phyloP scores from a whole-genome alignment of 805 yeast species.

The Aciculoconidium aculeatum region DNA sequence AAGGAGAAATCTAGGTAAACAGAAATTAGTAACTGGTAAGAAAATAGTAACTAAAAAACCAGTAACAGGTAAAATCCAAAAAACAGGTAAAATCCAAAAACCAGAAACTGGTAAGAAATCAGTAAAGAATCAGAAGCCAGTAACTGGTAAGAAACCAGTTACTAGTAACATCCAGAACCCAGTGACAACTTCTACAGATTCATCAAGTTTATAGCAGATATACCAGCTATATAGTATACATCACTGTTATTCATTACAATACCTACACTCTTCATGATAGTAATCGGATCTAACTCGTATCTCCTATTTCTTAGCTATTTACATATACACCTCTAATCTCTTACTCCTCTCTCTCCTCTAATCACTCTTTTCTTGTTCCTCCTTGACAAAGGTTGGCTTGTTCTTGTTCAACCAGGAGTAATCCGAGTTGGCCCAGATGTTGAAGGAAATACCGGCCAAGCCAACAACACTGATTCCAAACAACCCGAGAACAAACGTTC shows the following conservation, averaged over 20 bases:
- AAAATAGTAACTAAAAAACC: not conserved
- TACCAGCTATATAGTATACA: too few relatives aligned
- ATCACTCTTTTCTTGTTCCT: constrained; percentile 26
- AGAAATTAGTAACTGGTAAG: not conserved
- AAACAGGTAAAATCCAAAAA: too few relatives aligned
- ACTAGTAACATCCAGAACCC: not conserved
- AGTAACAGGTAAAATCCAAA: not conserved
- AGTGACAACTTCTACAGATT: not conserved
- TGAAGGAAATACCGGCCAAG: constrained; percentile 32
- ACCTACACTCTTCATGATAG: too few relatives aligned
- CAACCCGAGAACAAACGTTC: constrained; percentile 36
- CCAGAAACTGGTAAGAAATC: constrained; percentile 1
- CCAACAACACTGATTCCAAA: constrained; percentile 39
- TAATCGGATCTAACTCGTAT: too few relatives aligned
- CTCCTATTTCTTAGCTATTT: too few relatives aligned
- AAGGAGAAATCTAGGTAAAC: not conserved
- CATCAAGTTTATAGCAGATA: too few relatives aligned
- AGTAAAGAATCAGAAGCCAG: too few relatives aligned
- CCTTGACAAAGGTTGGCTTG: constrained; percentile 32
- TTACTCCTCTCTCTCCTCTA: constrained; percentile 5
- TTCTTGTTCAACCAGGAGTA: constrained; percentile 35
- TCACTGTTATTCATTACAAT: too few relatives aligned
- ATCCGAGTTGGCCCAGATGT: constrained; percentile 39
- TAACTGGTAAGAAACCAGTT: constrained; percentile 1
- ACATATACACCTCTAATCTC: not conserved